phyloP scores from a whole-genome alignment of 306 rosid species.

The Myrica gale region DNA sequence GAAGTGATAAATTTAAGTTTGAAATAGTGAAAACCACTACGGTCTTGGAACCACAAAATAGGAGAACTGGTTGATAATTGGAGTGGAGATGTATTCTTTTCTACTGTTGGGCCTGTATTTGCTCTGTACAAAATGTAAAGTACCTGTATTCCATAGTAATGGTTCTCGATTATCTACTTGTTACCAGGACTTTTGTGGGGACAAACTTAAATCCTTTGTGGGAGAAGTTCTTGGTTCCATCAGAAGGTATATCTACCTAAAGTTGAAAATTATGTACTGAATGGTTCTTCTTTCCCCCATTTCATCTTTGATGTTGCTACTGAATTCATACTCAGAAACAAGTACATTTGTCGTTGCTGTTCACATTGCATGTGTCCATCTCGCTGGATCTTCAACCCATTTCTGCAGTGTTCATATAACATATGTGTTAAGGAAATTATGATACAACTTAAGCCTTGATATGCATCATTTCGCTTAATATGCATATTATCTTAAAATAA shows the following conservation, averaged over 20 bases:
- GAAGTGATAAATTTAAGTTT: background rate
- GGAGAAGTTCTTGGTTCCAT: conserved; percentile 68
- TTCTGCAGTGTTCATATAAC: background rate
- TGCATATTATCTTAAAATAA: background rate
- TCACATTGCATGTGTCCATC: background rate
- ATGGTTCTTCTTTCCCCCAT: background rate
- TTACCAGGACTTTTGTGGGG: conserved; percentile 85
- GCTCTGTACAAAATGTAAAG: background rate
- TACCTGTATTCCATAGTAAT: conserved; percentile 1
- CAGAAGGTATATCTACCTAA: conserved; percentile 46
- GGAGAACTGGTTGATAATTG: background rate
- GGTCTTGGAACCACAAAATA: background rate
- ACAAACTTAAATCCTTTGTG: conserved; percentile 82
- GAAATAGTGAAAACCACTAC: too few relatives aligned
- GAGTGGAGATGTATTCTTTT: background rate
- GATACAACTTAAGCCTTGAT: background rate
- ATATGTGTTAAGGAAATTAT: background rate
- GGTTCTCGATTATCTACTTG: conserved; percentile 31
- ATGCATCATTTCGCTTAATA: background rate
- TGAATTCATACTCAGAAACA: conserved; percentile 4
- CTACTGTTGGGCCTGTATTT: conserved; percentile 9
- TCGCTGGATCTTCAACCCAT: background rate
- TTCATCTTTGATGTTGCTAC: background rate
- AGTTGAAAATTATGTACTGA: background rate
- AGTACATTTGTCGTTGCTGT: background rate